Base-by-base conservation (phyloP, 768 basidiomycete species). In the Gelatoporia subvermispora region DNA sequence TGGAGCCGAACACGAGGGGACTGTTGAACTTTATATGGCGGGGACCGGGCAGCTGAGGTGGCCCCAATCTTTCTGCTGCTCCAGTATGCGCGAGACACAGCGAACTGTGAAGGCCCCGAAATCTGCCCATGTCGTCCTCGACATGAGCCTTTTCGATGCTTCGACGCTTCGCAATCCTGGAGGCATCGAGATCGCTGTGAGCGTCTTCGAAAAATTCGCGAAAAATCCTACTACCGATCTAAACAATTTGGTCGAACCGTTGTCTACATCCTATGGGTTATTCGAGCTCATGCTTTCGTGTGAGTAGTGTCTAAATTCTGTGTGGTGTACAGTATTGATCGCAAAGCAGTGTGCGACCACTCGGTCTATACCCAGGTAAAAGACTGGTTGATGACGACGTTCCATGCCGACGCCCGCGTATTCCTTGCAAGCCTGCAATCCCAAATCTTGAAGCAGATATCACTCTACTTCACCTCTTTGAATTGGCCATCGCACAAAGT, bases 281-380 rank as follows among this genome's bases (percentile, higher is more conserved):
- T 31, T 47, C 20, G 50, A 51, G 18, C 46, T 37, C 5, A 23
- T 38, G 8, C 13, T 47, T 11, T 47, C 50, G 28, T 45, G 50
- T 47, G 21, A 22, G 20, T 37, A 11, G 22, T 15, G 44, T 40
- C 20, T 2, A 40, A 10, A 11, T n/a, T 8, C 10, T 35, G 13
- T 41, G 18, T 15, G 11, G 9, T 28, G 34, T 18, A 15, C 15
- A 17, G 16, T 21, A 36, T 28, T 4, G 18, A 44, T 23, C 20
- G 8, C 8, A 23, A 10, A 47, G 45, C 24, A 8, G 18, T 43
- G 8, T 25, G 25, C 41, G 25, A 51, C 10, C 3, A 8, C 15
- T 22, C 35, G 2, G 31, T 28, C 18, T 20, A 35, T 8, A 8
- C 15, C 13, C 5, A 7, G 13, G 20, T 51, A n/a, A n/a, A 22